phyloP scores from a whole-genome alignment of 2,329 filamentous ascomycete genomes.

The Cyclaneusma minus region DNA sequence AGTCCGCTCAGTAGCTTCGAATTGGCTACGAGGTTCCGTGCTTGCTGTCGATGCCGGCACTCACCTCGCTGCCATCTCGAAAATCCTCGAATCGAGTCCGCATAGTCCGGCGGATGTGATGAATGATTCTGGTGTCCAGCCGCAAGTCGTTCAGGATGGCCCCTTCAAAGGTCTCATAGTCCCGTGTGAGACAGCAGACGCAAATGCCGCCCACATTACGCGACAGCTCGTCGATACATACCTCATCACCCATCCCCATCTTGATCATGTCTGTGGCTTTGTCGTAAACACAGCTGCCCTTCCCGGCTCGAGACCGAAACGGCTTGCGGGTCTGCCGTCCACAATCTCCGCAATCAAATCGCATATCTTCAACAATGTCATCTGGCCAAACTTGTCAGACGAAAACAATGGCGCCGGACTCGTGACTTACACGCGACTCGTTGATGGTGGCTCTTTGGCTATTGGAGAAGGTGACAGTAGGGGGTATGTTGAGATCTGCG shows the following conservation, averaged over 20 bases:
- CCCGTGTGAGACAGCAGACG: slow-evolving; percentile 46
- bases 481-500: slow-evolving; percentile 78
- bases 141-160: slow-evolving; percentile 41
- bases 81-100: slow-evolving; percentile 42
- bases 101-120: slow-evolving; percentile 18
- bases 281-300: slow-evolving; percentile 86
- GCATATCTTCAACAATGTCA: slow-evolving; percentile 94
- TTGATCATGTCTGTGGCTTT: slow-evolving; percentile 85
- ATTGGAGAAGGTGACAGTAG: slow-evolving; percentile 65
- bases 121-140: slow-evolving; percentile 20
- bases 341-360: slow-evolving; percentile 87
- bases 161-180: slow-evolving; percentile 71
- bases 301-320: slow-evolving; percentile 67
- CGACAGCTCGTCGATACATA: slow-evolving; percentile 71
- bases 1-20: slow-evolving; percentile 62
- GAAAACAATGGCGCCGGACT: slow-evolving; percentile 90
- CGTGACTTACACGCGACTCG: slow-evolving; percentile 75
- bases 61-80: slow-evolving; percentile 72
- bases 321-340: slow-evolving; percentile 68
- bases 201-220: slow-evolving; percentile 72
- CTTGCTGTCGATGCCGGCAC: slow-evolving; percentile 91
- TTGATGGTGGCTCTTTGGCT: slow-evolving; percentile 75
- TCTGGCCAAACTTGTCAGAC: slow-evolving; percentile 94
- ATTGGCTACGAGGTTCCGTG: slow-evolving; percentile 70
- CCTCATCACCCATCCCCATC: slow-evolving; percentile 90